Percentiles rank a stretch among this genome's conserved stretches.
Conservation (phyloP, 192 early-diverging fungal genomes). For the Thamnidium elegans region DNA sequence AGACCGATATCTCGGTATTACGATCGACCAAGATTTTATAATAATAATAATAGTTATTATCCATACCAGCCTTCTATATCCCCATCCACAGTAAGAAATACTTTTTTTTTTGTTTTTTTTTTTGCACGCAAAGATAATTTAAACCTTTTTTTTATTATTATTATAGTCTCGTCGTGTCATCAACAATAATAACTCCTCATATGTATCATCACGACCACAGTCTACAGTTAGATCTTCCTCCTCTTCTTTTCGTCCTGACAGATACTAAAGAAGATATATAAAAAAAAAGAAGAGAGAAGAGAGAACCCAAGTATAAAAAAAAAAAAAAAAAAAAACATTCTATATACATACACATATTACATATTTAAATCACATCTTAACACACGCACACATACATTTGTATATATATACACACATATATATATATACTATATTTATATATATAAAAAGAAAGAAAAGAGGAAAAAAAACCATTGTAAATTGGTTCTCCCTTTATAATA, state of each 20-base stretch:
- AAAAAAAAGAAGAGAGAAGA: neutral
- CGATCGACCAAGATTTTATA: constrained; percentile 13
- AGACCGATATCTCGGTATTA: constrained; percentile 13
- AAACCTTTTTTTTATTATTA: neutral
- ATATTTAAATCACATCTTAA: neutral
- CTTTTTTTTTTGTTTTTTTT: no score
- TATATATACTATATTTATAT: neutral
- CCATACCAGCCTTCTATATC: constrained; percentile 13
- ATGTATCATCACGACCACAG: constrained; percentile 15
- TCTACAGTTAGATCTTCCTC: constrained; percentile 6
- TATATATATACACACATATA: neutral
- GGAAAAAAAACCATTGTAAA: neutral
- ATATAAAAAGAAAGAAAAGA: neutral
- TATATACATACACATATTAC: neutral
- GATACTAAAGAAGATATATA: constrained; percentile 2
- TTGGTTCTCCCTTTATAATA: neutral
- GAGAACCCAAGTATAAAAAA: neutral
- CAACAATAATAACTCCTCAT: neutral
- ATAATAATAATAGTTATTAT: neutral
- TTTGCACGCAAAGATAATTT: no score
- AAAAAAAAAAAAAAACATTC: neutral
- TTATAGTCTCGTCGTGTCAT: constrained; percentile 13
- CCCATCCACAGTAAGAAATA: neutral
- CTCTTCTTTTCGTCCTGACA: constrained; percentile 13
- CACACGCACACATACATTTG: neutral